These are phyloP conservation scores for Hypomontagnella monticulosa DNA, from an alignment of 495 filamentous ascomycete genomes.

Conservation along the genomic window DNA sequence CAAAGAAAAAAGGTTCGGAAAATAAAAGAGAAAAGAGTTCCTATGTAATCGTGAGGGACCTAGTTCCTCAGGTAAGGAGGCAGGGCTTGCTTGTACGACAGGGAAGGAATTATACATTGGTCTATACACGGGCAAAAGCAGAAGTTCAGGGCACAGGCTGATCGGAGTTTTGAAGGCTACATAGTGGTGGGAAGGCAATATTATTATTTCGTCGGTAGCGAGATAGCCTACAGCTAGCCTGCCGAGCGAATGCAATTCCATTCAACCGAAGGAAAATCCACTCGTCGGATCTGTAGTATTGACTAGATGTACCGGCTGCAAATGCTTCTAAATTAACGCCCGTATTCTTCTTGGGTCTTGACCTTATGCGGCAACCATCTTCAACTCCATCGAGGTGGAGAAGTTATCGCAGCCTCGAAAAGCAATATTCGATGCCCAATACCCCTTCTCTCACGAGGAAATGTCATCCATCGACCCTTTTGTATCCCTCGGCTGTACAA, in stretches of 20 bases:
- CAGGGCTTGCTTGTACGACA: no score
- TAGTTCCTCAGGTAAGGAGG: no score
- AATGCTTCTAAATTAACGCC: conserved; percentile 10
- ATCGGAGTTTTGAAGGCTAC: neutral
- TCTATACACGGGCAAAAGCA: no score
- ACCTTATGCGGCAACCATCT: neutral
- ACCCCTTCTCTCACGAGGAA: neutral
- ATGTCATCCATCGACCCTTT: conserved; percentile 11
- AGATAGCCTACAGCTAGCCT: neutral
- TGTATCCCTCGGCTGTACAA: conserved; percentile 11
- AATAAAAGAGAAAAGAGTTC: no score
- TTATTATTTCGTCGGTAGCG: conserved; percentile 16
- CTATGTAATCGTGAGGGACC: no score
- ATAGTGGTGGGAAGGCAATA: neutral
- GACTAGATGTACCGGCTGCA: conserved; percentile 7
- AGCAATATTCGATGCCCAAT: conserved; percentile 2
- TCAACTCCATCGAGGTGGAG: neutral
- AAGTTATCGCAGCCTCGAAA: neutral
- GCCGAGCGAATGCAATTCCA: conserved; percentile 4
- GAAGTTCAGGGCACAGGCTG: no score
- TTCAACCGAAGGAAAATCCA: neutral
- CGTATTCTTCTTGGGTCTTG: neutral
- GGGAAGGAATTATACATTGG: no score
- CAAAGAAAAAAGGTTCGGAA: no score
- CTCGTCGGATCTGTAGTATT: conserved; percentile 10